Evolutionary conservation across 371 early-diverging fungal species (phyloP).

Genomic region (Dichotomocladium elegans): DNA sequence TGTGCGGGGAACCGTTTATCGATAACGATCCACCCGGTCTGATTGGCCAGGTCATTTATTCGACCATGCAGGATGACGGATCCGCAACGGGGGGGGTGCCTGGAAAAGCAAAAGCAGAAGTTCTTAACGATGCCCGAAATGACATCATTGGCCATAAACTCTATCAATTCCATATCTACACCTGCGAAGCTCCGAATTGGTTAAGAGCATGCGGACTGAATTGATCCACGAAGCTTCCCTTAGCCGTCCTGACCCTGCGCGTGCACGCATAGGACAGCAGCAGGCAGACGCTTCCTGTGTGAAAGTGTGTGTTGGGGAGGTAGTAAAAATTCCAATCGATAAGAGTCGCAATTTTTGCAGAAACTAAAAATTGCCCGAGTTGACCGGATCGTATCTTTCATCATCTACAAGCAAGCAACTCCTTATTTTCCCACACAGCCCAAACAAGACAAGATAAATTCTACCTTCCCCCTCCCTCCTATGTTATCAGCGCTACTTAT

Average conservation of each 20-base stretch:
- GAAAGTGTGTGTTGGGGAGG: neutral
- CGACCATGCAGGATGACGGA: slow-evolving; percentile 10
- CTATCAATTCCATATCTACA: slow-evolving; percentile 4
- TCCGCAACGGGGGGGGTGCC: slow-evolving; percentile 3
- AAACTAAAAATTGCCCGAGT: neutral
- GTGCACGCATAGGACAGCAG: neutral
- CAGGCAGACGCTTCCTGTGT: too few species aligned
- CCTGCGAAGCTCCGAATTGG: too few species aligned
- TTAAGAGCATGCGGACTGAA: too few species aligned
- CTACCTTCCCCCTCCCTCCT: neutral
- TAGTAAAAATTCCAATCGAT: neutral
- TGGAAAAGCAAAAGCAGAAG: slow-evolving; percentile 8
- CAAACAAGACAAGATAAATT: neutral
- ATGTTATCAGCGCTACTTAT: neutral
- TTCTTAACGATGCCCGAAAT: slow-evolving; percentile 4
- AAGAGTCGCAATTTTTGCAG: neutral
- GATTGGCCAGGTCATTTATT: slow-evolving; percentile 8
- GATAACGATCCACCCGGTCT: slow-evolving; percentile 13
- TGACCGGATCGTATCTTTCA: neutral
- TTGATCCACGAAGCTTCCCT: too few species aligned
- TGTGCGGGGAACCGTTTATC: slow-evolving; percentile 6
- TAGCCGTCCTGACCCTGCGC: too few species aligned
- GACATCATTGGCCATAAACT: slow-evolving; percentile 11
- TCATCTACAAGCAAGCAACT: neutral
- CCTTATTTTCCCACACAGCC: neutral